Percentiles rank a stretch among this genome's conserved stretches.
phyloP scores from a whole-genome alignment of 2,329 filamentous ascomycete species.

The Claviceps pazoutovae region DNA sequence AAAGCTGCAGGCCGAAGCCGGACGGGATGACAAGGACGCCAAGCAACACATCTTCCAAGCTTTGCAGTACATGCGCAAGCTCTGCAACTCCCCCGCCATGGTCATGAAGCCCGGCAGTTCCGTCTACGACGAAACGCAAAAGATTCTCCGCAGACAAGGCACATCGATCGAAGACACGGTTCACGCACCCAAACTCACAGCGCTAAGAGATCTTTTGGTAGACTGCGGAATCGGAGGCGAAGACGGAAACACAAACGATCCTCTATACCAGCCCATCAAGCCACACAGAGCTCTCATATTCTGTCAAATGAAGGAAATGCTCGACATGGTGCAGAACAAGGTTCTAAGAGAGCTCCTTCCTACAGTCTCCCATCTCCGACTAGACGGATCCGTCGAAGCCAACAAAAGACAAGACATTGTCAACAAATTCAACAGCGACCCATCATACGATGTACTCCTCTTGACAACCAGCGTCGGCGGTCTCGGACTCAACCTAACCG shows the following conservation, averaged over 20 bases:
- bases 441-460: conserved; percentile 86
- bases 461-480: conserved; percentile 93
- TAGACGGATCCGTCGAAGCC: conserved; percentile 86
- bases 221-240: conserved; percentile 91
- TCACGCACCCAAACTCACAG: conserved; percentile 86
- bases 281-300: conserved; percentile 93
- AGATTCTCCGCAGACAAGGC: conserved; percentile 61
- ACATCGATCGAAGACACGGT: conserved; percentile 71
- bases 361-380: conserved; percentile 80
- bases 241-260: conserved; percentile 43
- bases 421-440: conserved; percentile 97
- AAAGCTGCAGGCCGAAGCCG: conserved; percentile 70
- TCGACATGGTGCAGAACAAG: conserved; percentile 94
- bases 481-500: conserved; percentile 85
- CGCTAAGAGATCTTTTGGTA: conserved; percentile 83
- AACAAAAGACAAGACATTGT: conserved; percentile 93
- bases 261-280: conserved; percentile 69
- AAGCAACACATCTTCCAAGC: conserved; percentile 99
- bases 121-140: conserved; percentile 78
- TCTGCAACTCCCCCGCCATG: conserved; percentile 92
- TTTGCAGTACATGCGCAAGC: conserved; percentile 96
- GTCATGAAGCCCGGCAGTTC: conserved; percentile 92
- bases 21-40: conserved; percentile 74
- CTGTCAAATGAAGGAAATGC: conserved; percentile 99
- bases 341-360: conserved; percentile 86